phyloP scores from a whole-genome alignment of 306 rosid species.

The Trifolium dubium region DNA sequence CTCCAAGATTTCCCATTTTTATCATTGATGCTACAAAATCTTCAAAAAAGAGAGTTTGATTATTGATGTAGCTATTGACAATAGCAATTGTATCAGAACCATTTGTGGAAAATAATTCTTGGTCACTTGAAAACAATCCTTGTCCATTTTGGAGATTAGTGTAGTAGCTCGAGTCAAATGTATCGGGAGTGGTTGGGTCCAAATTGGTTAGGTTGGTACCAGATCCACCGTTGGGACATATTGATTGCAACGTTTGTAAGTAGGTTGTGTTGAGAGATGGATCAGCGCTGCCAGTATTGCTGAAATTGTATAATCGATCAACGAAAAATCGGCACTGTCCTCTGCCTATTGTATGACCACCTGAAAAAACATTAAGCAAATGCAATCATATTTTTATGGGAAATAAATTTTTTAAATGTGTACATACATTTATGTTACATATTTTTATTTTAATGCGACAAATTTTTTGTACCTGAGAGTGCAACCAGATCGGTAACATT shows the following conservation, averaged over 20 bases:
- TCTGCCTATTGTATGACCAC: constrained; percentile 56
- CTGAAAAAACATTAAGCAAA: constrained; percentile 12
- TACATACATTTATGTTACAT: not conserved
- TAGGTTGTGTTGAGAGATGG: constrained; percentile 44
- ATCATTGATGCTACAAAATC: constrained; percentile 48
- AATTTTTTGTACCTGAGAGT: constrained; percentile 54
- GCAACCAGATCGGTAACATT: constrained; percentile 55
- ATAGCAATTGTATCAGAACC: constrained; percentile 47
- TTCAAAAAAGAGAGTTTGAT: constrained; percentile 42
- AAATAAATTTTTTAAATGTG: no score
- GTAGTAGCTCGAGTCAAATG: constrained; percentile 48
- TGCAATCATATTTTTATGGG: not conserved
- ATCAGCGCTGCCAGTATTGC: constrained; percentile 35
- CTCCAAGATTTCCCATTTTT: constrained; percentile 52
- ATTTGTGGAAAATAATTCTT: constrained; percentile 46
- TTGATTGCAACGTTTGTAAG: constrained; percentile 9
- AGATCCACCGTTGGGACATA: constrained; percentile 49
- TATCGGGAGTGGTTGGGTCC: constrained; percentile 48
- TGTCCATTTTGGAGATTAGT: constrained; percentile 41
- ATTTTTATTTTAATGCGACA: not conserved
- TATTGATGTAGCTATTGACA: constrained; percentile 40
- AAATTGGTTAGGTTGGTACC: constrained; percentile 44
- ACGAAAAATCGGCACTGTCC: constrained; percentile 39
- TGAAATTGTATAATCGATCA: constrained; percentile 45
- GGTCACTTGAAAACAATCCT: constrained; percentile 52